Base-by-base conservation (phyloP, 306 rosid species). In the Vicia faba region DNA sequence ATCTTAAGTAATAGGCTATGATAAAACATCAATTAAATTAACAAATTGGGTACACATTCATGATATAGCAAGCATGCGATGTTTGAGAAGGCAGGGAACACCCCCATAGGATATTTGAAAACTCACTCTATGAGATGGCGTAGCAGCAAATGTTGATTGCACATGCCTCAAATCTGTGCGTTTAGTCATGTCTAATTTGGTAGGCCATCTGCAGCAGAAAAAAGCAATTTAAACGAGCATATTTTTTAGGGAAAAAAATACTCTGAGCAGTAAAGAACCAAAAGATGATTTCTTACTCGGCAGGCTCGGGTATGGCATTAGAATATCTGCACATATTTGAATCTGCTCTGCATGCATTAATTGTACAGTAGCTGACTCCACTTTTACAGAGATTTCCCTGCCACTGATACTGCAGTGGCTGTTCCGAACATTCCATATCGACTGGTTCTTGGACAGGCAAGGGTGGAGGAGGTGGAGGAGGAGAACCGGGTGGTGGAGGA, bases 101-200 rank as follows among this genome's bases (percentile, higher is more conserved):
- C 40, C 61, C 56, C 57, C 51, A 59, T 49, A 33, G 78, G 71
- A 75, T 26, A 66, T 64, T 35, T 29, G 77, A 69, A 46, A 63
- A 83, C 95, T 83, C 71, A 90, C 97, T 84, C 84, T 88, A 75
- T 84, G 87, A 33, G 84, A 82, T 55, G 98, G 96, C 55, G 86
- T 83, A 72, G 84, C 69, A 38, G 84, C 75, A 81, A 93, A 93
- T 70, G 98, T 86, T 49, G 95, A 81, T 80, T 83, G 85, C 70
- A 93, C 93, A 64, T 89, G 98, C 68, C 73, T 83, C 78, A 84
- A 76, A 81, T 89, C 98, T 56, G 97, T 89, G 39, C 97, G 97
- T 81, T 89, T 93, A 60, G 88, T 89, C 96, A 89, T 93, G 83
- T 93, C 97, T 78, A 93, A 82, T 74, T 89, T 93, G 63, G 87